Evolutionary conservation across 2,329 filamentous ascomycete species (phyloP), one percentile per base, ranked within the genome.

Genomic region (Botryosphaeria dothidea): DNA sequence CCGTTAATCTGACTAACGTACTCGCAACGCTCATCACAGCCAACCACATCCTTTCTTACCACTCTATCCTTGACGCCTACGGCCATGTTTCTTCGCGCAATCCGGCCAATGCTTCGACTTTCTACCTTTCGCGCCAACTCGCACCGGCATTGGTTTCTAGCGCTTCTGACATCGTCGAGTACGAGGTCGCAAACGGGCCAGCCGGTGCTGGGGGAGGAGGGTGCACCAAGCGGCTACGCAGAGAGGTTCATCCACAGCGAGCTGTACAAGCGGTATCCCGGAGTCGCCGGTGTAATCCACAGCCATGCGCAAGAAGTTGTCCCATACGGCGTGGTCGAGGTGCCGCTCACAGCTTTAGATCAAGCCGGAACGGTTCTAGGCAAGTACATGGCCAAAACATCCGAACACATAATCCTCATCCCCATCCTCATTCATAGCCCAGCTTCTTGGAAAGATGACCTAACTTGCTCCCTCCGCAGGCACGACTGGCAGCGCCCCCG

Each of bases 11-110:
- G 5, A 43, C 38, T 15, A 43, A 43, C 38, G 5, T 46, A 1
- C 19, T 46, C 43, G 23, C 6, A 5, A 46, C 73, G 38, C 73
- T 83, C 34, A 80, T 85, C 19, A 77, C 76, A 4, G 82, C 80
- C 43, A 79, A 77, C 66, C 83, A 85, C 69, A 85, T 86, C 61
- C 80, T 86, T 0, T 81, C 85, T 70, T 71, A 82, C 65, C 76
- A 85, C 58, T 75, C 76, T 57, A 77, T 86, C 7, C 70, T 87
- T 38, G 84, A 86, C 65, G 84, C 82, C 0, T 86, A 83, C 68
- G 84, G 84, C 19, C 84, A 87, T 67, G 75, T 87, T 15, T 85
- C 84, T 3, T 75, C 85, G 19, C 79, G 84, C 5, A 80, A 84
- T 65, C 83, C 84, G 11, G 73, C 77, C 36, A 80, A 83, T 11